A percentile compares a stretch with the other conserved stretches of the same genome.
Evolutionary conservation across 148 eudicot genomes (phyloP).

Genomic region (Polygonum maritimum): DNA sequence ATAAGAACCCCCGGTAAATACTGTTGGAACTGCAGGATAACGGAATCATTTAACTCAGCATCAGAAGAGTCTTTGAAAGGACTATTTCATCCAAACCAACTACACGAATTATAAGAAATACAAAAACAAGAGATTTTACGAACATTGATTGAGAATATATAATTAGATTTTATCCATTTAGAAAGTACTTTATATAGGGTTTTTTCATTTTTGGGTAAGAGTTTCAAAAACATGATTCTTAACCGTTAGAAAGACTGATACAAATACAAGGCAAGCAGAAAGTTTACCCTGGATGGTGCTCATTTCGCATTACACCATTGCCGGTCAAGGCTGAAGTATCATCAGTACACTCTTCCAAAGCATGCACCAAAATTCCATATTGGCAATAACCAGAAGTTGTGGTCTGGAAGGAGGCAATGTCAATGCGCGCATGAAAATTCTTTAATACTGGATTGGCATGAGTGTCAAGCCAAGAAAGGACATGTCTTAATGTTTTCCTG

Average conservation of each 20-base stretch:
- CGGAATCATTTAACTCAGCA: neutral
- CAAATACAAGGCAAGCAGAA: neutral
- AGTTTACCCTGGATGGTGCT: conserved; percentile 45
- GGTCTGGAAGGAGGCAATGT: conserved; percentile 83
- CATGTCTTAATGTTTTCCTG: conserved; percentile 57
- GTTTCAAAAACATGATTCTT: too few relatives aligned
- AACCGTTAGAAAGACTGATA: neutral
- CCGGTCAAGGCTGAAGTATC: conserved; percentile 26
- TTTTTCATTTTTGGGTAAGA: too few relatives aligned
- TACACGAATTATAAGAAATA: neutral
- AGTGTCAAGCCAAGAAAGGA: conserved; percentile 74
- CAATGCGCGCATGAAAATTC: conserved; percentile 54
- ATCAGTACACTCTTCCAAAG: conserved; percentile 39
- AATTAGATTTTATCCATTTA: too few relatives aligned
- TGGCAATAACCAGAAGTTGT: conserved; percentile 70
- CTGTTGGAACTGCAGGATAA: conserved; percentile 23
- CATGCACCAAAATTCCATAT: conserved; percentile 70
- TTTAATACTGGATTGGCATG: conserved; percentile 80
- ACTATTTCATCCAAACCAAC: neutral
- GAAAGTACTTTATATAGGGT: too few relatives aligned
- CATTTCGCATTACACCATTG: conserved; percentile 34
- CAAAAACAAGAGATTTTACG: neutral
- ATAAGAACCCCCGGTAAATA: conserved; percentile 25
- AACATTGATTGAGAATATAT: too few relatives aligned
- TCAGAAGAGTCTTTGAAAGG: neutral